Evolutionary conservation across 2,329 filamentous ascomycete genomes (phyloP).

Genomic region (Hyphodiscus sp.): DNA sequence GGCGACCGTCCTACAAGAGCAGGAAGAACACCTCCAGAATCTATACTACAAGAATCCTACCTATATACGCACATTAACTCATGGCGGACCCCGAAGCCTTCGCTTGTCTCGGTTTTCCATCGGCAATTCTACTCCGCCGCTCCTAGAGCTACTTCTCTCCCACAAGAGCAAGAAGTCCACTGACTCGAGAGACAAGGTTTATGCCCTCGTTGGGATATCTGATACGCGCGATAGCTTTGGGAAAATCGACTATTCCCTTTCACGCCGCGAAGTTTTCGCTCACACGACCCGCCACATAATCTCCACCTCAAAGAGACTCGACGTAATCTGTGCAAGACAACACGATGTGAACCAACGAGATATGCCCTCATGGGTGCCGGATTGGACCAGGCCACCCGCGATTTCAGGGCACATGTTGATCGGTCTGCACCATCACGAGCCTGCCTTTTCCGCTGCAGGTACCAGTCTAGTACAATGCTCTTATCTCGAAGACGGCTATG

Average conservation of each 20-base stretch:
- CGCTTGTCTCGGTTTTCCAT: slow-evolving; percentile 20
- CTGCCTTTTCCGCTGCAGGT: slow-evolving; percentile 18
- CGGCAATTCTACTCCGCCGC: slow-evolving; percentile 9
- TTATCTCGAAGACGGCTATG: slow-evolving; percentile 15
- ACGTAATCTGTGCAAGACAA: slow-evolving; percentile 25
- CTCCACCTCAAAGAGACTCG: slow-evolving; percentile 13
- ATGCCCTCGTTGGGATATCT: slow-evolving; percentile 25
- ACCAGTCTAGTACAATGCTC: slow-evolving; percentile 7
- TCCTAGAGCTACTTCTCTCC: slow-evolving; percentile 22
- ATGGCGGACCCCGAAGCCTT: slow-evolving; percentile 20
- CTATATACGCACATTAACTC: slow-evolving; percentile 14
- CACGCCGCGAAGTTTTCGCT: slow-evolving; percentile 16
- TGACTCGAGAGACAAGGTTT: slow-evolving; percentile 27
- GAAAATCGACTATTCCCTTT: slow-evolving; percentile 18
- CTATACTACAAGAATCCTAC: slow-evolving; percentile 17
- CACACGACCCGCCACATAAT: slow-evolving; percentile 25
- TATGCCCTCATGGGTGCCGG: slow-evolving; percentile 23
- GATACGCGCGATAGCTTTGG: slow-evolving; percentile 15
- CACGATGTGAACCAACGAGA: slow-evolving; percentile 7
- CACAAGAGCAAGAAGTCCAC: slow-evolving; percentile 27
- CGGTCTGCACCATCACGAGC: slow-evolving; percentile 20
- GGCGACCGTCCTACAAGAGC: slow-evolving; percentile 15
- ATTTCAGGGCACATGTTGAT: slow-evolving; percentile 10
- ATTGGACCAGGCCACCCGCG: slow-evolving; percentile 20
- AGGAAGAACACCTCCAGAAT: slow-evolving; percentile 9